These are phyloP conservation scores for Aspergillus glaucus DNA, from an alignment of 2,329 filamentous ascomycete species.

Conservation along the genomic window DNA sequence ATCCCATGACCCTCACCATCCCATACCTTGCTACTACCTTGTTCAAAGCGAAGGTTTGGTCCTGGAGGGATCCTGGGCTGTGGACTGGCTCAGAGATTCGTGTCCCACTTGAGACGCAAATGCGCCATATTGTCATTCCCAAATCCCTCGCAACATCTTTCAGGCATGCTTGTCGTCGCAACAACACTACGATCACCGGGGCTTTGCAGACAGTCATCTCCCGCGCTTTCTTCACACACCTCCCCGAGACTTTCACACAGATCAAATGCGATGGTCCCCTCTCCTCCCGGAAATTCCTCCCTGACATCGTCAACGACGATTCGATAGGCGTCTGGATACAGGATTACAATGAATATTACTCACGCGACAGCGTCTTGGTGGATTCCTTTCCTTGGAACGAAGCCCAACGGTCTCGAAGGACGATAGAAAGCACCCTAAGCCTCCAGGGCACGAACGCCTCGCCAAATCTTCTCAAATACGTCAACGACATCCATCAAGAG, in stretches of 20 bases:
- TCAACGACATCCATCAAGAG: constrained; percentile 32
- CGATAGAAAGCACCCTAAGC: constrained; percentile 21
- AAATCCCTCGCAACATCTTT: constrained; percentile 22
- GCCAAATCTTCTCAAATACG: constrained; percentile 35
- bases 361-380: constrained; percentile 12
- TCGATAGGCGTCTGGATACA: constrained; percentile 34
- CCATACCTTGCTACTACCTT: constrained; percentile 28
- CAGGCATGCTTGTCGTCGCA: constrained; percentile 26
- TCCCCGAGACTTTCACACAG: constrained; percentile 22
- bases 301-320: constrained; percentile 27
- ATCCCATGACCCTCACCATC: constrained; percentile 34
- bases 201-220: constrained; percentile 36
- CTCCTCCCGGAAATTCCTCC: constrained; percentile 34
- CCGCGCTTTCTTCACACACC: constrained; percentile 29
- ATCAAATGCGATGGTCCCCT: constrained; percentile 31
- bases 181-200: constrained; percentile 38
- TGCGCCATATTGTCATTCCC: constrained; percentile 29
- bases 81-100: constrained; percentile 32
- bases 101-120: constrained; percentile 17
- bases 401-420: constrained; percentile 23
- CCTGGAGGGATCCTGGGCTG: constrained; percentile 19
- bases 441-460: constrained; percentile 27
- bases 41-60: constrained; percentile 28
- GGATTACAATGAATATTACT: constrained; percentile 27
- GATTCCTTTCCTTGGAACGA: constrained; percentile 29